Evolutionary conservation across 257 asterid genomes (phyloP).

Genomic region (Fraxinus americana): DNA sequence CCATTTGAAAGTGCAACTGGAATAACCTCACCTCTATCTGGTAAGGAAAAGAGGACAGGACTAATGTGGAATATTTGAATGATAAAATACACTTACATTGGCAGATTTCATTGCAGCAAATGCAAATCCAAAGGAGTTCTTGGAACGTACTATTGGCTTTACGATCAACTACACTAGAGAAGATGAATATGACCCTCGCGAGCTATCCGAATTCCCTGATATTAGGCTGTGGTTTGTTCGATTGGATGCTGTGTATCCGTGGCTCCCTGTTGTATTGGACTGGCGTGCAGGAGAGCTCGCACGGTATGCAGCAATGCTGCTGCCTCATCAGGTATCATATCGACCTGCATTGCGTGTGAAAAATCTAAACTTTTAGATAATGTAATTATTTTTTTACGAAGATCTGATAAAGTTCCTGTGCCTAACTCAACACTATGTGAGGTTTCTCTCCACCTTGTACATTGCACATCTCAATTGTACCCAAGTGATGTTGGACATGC

Average conservation of each 20-base stretch:
- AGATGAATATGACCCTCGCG: constrained; percentile 72
- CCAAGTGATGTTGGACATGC: too few species aligned
- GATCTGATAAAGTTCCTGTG: too few species aligned
- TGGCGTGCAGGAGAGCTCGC: constrained; percentile 97
- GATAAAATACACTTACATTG: background rate
- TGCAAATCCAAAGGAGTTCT: constrained; percentile 57
- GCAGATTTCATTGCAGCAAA: constrained; percentile 37
- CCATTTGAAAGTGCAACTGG: constrained; percentile 63
- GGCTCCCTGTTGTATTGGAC: constrained; percentile 86
- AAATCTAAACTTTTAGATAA: background rate
- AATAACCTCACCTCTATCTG: constrained; percentile 44
- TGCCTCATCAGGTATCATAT: constrained; percentile 78
- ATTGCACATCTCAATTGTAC: too few species aligned
- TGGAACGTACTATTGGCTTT: constrained; percentile 75
- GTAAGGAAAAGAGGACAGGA: constrained; percentile 28
- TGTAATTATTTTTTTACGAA: too few species aligned
- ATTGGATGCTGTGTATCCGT: constrained; percentile 71
- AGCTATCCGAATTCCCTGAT: constrained; percentile 79
- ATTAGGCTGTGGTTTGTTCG: constrained; percentile 85
- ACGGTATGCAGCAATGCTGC: constrained; percentile 86
- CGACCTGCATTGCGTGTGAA: background rate
- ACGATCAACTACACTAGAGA: constrained; percentile 67
- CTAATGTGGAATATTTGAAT: background rate
- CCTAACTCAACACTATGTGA: too few species aligned
- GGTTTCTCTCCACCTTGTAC: too few species aligned